phyloP scores from a whole-genome alignment of 176 grass and related monocot species.

The Phoenix roebelenii region DNA sequence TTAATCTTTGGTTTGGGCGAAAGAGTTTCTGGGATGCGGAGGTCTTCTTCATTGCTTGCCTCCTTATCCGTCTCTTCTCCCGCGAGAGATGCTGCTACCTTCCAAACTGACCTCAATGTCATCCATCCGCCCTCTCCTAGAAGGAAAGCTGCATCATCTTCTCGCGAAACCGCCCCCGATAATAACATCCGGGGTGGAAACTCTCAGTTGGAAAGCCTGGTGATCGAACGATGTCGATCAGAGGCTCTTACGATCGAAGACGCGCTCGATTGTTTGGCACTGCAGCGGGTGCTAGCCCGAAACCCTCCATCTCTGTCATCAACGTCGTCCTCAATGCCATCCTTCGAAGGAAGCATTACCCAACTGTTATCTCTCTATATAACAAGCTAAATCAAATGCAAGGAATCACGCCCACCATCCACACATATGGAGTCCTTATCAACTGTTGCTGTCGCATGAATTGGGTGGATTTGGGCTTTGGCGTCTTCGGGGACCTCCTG shows the following conservation, averaged over 20 bases:
- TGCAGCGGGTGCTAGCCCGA: neutral
- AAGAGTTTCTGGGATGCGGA: too few species aligned
- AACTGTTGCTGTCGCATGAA: slow-evolving; percentile 9
- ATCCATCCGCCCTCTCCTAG: too few species aligned
- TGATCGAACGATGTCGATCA: neutral
- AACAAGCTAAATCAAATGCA: neutral
- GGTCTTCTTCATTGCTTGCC: too few species aligned
- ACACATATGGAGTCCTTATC: slow-evolving; percentile 21
- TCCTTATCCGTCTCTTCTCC: too few species aligned
- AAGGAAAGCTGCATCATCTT: too few species aligned
- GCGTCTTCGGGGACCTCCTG: slow-evolving; percentile 6
- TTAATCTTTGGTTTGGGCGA: too few species aligned
- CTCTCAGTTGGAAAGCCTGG: neutral
- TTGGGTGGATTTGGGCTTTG: slow-evolving; percentile 1
- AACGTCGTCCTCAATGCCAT: neutral
- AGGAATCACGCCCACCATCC: neutral
- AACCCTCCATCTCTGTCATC: neutral
- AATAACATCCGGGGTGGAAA: too few species aligned
- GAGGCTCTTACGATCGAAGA: neutral
- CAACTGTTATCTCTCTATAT: slow-evolving; percentile 15
- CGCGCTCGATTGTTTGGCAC: neutral
- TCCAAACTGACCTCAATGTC: too few species aligned
- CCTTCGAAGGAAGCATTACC: neutral
- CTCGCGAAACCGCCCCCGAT: too few species aligned
- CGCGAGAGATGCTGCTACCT: too few species aligned